These are phyloP conservation scores for Mycena leptocephala DNA, from an alignment of 768 basidiomycete species.

Conservation along the genomic window DNA sequence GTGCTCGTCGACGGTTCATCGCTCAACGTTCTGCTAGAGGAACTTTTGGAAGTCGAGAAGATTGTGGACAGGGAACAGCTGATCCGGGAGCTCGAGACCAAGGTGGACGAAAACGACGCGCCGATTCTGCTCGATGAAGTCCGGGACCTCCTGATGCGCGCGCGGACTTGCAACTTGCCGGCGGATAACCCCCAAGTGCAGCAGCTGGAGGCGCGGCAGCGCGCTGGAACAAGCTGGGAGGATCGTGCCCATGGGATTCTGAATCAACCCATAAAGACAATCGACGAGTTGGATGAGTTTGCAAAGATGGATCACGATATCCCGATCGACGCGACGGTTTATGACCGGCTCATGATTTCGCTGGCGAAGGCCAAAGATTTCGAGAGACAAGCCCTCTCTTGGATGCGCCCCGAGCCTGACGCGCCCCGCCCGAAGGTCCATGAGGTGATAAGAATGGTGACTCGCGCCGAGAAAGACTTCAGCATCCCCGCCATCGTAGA, in stretches of 20 bases:
- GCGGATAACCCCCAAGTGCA: slow-evolving; percentile 77
- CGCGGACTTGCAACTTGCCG: slow-evolving; percentile 76
- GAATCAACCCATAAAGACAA: slow-evolving; percentile 79
- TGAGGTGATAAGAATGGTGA: slow-evolving; percentile 80
- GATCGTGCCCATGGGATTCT: slow-evolving; percentile 77
- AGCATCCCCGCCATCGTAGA: slow-evolving; percentile 77
- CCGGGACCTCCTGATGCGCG: slow-evolving; percentile 79
- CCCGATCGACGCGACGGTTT: slow-evolving; percentile 79
- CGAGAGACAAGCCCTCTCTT: slow-evolving; percentile 83
- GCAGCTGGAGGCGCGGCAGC: slow-evolving; percentile 75
- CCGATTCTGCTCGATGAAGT: slow-evolving; percentile 84
- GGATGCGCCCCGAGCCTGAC: slow-evolving; percentile 74
- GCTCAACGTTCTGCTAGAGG: slow-evolving; percentile 88
- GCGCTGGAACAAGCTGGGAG: slow-evolving; percentile 86
- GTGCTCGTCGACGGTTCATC: slow-evolving; percentile 81
- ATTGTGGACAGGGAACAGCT: slow-evolving; percentile 88
- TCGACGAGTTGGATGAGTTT: slow-evolving; percentile 85
- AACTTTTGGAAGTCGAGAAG: slow-evolving; percentile 83
- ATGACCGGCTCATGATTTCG: slow-evolving; percentile 76
- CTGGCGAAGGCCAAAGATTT: slow-evolving; percentile 83
- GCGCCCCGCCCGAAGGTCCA: slow-evolving; percentile 73
- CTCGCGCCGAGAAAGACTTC: slow-evolving; percentile 85
- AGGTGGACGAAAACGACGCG: slow-evolving; percentile 73
- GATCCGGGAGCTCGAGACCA: slow-evolving; percentile 81
- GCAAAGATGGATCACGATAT: slow-evolving; percentile 75